Evolutionary conservation across 2,329 filamentous ascomycete genomes (phyloP), one percentile per base, ranked within the genome.

Genomic region (Bipolaris victoriae): DNA sequence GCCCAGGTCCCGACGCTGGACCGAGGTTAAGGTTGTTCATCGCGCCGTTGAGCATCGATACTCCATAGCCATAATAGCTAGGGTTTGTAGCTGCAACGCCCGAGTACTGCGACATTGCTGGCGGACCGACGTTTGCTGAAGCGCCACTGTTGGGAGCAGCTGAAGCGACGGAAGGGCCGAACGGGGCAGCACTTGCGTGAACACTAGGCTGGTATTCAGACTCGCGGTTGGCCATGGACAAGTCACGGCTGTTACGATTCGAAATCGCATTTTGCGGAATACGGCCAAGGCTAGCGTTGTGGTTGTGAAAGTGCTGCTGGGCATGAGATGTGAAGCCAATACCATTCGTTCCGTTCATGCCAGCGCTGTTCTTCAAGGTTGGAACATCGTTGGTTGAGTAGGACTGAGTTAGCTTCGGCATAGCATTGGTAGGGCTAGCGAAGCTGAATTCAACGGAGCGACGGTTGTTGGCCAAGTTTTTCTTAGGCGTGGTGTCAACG

Each of bases 301-400:
- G 91, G 66, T 93, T 84, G 62, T 87, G 85, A 48, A 85, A 79
- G 66, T 83, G 81, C 62, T 84, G 82, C 69, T 88, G 83, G 49
- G 83, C 81, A 61, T 86, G 83, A 5, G 81, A 90, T 50, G 72
- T 75, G 60, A 76, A 72, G 22, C 69, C 63, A 5, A 56, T 49
- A 29, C 67, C 62, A 49, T 71, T 72, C 35, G 60, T 49, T 35
- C 71, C 67, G 46, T 83, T 79, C 48, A 81, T 76, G 46, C 79
- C 82, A 52, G 84, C 83, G 52, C 84, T 81, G 64, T 83, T 89
- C 84, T 95, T 96, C 70, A 92, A 82, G 7, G 92, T 96, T 4
- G 92, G 90, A 18, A 97, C 83, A 70, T 98, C 93, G 76, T 90
- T 95, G 52, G 91, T 88, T 9, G 95, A 97, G 79, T 91, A 97